These are phyloP conservation scores for Ogataea trehalophila DNA, from an alignment of 805 yeast species.

Conservation along the genomic window DNA sequence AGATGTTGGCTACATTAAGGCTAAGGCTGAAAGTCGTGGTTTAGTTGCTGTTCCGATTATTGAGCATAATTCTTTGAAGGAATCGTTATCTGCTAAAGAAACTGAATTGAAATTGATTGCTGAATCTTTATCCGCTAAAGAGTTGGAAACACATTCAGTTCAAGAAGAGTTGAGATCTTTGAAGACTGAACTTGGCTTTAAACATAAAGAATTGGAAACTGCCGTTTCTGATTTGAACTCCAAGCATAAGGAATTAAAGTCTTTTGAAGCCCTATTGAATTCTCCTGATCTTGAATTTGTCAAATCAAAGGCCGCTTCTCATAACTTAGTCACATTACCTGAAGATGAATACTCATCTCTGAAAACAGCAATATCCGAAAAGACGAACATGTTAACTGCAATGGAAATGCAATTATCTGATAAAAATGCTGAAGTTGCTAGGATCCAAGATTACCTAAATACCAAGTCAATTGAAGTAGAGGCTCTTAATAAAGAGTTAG, in stretches of 20 bases:
- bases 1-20: conserved; percentile 15
- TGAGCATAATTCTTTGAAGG: conserved; percentile 10
- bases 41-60: conserved; percentile 18
- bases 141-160: neutral
- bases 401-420: neutral
- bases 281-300: conserved; percentile 8
- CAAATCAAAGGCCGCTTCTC: conserved; percentile 1
- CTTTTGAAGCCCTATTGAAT: conserved; percentile 1
- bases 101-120: neutral
- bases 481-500: neutral
- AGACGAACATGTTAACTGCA: neutral
- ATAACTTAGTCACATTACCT: conserved; percentile 7
- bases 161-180: neutral
- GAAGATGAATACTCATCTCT: conserved; percentile 1
- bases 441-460: neutral
- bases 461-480: neutral
- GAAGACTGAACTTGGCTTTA: neutral
- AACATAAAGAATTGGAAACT: neutral
- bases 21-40: conserved; percentile 12
- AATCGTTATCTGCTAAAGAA: neutral
- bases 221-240: neutral
- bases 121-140: too few species aligned
- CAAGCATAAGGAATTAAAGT: conserved; percentile 3
- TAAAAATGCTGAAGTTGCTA: conserved; percentile 6
- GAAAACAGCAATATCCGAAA: conserved; percentile 1